Conservation (phyloP, 306 rosid species). For the Cucumis sativus region DNA sequence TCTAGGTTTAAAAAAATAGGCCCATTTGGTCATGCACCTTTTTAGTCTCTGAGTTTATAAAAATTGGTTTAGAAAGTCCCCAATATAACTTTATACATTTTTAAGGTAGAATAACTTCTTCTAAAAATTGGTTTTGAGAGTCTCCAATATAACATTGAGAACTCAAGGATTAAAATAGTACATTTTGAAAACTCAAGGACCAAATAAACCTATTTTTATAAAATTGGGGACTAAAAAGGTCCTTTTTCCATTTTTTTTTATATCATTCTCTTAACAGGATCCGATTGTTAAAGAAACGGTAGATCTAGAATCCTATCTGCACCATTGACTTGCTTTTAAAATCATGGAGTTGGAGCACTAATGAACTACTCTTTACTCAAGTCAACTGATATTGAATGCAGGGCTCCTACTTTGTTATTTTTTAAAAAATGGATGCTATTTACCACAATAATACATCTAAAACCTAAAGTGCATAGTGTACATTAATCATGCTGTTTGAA, state of each 20-base stretch:
- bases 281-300: neutral
- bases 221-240: no score
- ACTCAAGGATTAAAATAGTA: no score
- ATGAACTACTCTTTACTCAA: neutral
- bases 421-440: neutral
- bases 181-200: no score
- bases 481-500: neutral
- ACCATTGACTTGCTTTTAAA: neutral
- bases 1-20: no score
- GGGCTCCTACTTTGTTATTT: neutral
- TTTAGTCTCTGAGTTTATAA: no score
- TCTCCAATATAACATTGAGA: no score
- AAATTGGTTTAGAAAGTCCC: no score
- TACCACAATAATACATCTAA: neutral
- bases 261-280: neutral
- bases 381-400: neutral
- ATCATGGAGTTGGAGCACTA: constrained; percentile 1
- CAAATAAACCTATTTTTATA: no score
- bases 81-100: no score
- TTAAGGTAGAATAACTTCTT: no score
- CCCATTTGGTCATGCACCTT: no score
- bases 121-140: no score
- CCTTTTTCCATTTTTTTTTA: neutral
- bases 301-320: neutral
- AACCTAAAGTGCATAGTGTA: neutral